Conservation (phyloP, 176 grass and related monocot species). For the Oryza officinalis region DNA sequence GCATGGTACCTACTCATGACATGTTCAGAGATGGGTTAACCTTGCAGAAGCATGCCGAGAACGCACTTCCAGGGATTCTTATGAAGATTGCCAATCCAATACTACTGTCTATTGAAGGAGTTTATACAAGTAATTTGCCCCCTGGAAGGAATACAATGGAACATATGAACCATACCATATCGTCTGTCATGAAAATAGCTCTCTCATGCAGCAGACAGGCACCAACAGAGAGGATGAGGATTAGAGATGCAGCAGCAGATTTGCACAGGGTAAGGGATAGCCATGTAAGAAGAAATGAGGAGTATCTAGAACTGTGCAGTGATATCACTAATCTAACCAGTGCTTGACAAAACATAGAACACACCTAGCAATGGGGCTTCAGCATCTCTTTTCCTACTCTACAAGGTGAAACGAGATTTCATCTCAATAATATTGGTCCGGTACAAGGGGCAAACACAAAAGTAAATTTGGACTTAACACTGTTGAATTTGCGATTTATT, state of each 20-base stretch:
- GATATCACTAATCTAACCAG: not conserved
- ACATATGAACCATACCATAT: not conserved
- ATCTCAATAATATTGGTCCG: not conserved
- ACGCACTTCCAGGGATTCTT: not conserved
- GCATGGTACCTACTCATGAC: no score
- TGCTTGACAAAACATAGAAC: no score
- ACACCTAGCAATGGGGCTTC: not conserved
- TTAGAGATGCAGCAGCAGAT: not conserved
- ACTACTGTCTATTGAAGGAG: not conserved
- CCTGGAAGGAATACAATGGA: not conserved
- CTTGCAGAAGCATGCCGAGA: not conserved
- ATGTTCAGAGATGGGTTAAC: no score
- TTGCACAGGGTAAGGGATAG: not conserved
- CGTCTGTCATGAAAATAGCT: not conserved
- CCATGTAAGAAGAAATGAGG: not conserved
- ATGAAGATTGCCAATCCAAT: not conserved
- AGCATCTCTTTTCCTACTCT: not conserved
- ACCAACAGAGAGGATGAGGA: not conserved
- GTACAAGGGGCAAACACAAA: not conserved
- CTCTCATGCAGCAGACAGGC: not conserved
- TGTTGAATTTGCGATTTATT: not conserved
- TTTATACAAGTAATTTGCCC: not conserved
- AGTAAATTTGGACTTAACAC: not conserved
- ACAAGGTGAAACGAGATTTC: not conserved
- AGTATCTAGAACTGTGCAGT: not conserved